Base-by-base conservation (phyloP, 2,329 filamentous ascomycete species). In the Colletotrichum orchidophilum region DNA sequence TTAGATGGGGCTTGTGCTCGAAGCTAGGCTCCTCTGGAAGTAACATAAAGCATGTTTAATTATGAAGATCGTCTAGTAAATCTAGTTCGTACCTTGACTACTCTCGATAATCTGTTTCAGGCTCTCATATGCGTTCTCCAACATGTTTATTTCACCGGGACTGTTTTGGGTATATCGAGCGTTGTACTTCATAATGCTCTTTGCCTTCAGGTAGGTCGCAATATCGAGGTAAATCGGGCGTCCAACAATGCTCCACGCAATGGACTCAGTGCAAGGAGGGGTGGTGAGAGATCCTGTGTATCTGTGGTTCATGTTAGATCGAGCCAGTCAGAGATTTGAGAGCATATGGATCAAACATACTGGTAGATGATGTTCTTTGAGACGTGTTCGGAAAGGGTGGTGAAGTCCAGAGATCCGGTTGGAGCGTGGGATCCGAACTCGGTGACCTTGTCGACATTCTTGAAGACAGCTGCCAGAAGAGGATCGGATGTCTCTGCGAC, bases 281-380 rank as follows among this genome's bases (percentile, higher is more conserved):
- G 89, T 91, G 53, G 90, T 92, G 55, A 92, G 82, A n/a, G 87
- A 90, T 21, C 90, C 90, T 9, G 79, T 78, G 81, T 91, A 92
- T 24, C 79, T 83, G 63, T 27, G 2, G 15, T 2, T 9, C 12
- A 24, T 8, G 31, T 68, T 35, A 70, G 55, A n/a, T 6, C 21
- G 12, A 61, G 50, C 27, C 11, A n/a, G n/a, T 7, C n/a, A n/a
- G 9, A 15, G 18, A 27, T 1, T 4, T 8, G 3, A 8, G 5
- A 8, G 3, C 5, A 21, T 26, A 1, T 39, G 6, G 13, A 21
- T 15, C 3, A 8, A 26, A 74, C 77, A 33, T 74, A 83, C 70
- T 83, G 82, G 75, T 83, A 85, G 65, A 87, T 78, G 5, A 80
- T 81, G 11, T 75, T 76, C 39, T 82, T 79, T 2, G 78, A 64